Evolutionary conservation across 176 grass and related monocot species (phyloP).

Genomic region (Bolboschoenus planiculmis): DNA sequence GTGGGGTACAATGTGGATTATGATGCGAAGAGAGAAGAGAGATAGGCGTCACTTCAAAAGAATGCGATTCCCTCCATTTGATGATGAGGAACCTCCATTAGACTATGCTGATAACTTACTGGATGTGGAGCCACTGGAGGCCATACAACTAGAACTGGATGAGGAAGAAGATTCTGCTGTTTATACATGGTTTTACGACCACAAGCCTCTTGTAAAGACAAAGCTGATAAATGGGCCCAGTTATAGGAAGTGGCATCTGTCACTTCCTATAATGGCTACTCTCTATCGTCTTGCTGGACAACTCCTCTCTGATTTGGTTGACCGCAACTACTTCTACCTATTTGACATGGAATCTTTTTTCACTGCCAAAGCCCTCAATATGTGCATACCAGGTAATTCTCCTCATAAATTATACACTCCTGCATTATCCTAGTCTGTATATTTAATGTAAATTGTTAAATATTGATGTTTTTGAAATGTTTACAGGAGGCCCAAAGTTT

Average conservation of each 20-base stretch:
- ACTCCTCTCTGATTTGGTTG: slow-evolving; percentile 83
- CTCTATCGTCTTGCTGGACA: slow-evolving; percentile 90
- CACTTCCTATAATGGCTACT: slow-evolving; percentile 95
- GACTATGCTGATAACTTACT: slow-evolving; percentile 98
- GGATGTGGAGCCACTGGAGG: slow-evolving; percentile 91
- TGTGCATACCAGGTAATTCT: slow-evolving; percentile 95
- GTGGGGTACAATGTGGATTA: slow-evolving; percentile 99
- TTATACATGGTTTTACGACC: slow-evolving; percentile 94
- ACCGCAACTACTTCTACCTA: slow-evolving; percentile 92
- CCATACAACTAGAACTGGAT: slow-evolving; percentile 90
- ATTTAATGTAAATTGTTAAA: background rate
- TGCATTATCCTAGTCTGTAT: background rate
- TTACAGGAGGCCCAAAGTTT: slow-evolving; percentile 87
- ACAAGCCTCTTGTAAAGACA: slow-evolving; percentile 94
- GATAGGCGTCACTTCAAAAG: slow-evolving; percentile 93
- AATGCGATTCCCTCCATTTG: slow-evolving; percentile 99
- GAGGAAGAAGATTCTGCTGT: slow-evolving; percentile 94
- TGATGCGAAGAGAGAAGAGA: slow-evolving; percentile 97
- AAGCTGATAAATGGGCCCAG: slow-evolving; percentile 95
- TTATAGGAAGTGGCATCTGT: slow-evolving; percentile 90
- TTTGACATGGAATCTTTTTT: slow-evolving; percentile 99
- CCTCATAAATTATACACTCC: background rate
- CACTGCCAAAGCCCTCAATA: slow-evolving; percentile 92
- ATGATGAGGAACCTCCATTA: slow-evolving; percentile 92
- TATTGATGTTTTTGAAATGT: background rate